Conservation (phyloP, 441 rosid genomes). For the Eutrema salsugineum region DNA sequence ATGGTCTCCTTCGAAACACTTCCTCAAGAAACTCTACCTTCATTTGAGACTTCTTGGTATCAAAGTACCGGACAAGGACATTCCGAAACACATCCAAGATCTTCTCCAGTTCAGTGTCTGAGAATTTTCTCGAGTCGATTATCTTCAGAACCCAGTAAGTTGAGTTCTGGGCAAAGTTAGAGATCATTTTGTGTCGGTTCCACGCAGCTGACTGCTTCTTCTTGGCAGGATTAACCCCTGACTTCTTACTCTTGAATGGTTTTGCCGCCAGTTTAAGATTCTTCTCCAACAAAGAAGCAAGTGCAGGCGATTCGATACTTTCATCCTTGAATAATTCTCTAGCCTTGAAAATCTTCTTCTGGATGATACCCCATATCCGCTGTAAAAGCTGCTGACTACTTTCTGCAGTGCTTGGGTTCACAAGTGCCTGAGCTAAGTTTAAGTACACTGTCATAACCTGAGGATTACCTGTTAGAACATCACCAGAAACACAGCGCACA, state of each 20-base stretch:
- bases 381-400: conserved; percentile 85
- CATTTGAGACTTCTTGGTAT: conserved; percentile 70
- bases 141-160: conserved; percentile 79
- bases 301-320: conserved; percentile 42
- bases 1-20: conserved; percentile 69
- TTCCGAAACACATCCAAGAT: conserved; percentile 48
- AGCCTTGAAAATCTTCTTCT: conserved; percentile 82
- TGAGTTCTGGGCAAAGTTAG: conserved; percentile 73
- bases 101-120: conserved; percentile 55
- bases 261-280: conserved; percentile 81
- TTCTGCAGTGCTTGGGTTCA: conserved; percentile 72
- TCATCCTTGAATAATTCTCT: conserved; percentile 73
- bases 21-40: conserved; percentile 77
- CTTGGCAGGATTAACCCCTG: conserved; percentile 53
- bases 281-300: conserved; percentile 69
- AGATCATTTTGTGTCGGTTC: conserved; percentile 72
- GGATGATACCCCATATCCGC: conserved; percentile 88
- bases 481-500: background rate
- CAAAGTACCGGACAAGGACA: conserved; percentile 57
- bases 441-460: conserved; percentile 78
- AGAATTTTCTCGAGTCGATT: conserved; percentile 56
- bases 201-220: conserved; percentile 68
- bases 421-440: conserved; percentile 71
- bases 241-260: conserved; percentile 84
- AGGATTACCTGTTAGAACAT: conserved; percentile 55